These are phyloP conservation scores for Petunia axillaris DNA, from an alignment of 257 asterid species.

Conservation along the genomic window DNA sequence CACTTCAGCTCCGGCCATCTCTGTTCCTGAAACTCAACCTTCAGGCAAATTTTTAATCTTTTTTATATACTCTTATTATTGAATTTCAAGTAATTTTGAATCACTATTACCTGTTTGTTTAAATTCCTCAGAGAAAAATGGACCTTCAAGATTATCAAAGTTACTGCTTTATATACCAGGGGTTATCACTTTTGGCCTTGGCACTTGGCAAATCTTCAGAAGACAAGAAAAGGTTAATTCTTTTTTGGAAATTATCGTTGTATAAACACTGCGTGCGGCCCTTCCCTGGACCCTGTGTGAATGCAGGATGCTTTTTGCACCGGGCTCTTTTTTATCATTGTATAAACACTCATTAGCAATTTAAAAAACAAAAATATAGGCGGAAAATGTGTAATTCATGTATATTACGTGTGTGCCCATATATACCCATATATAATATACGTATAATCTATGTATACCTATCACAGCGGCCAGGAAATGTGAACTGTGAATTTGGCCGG, in stretches of 20 bases:
- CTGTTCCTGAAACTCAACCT: conserved; percentile 43
- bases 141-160: conserved; percentile 77
- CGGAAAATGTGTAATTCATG: too few species aligned
- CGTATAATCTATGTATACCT: too few species aligned
- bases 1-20: conserved; percentile 49
- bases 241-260: neutral
- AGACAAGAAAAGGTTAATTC: conserved; percentile 80
- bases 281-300: too few species aligned
- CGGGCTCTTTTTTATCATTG: too few species aligned
- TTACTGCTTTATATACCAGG: conserved; percentile 87
- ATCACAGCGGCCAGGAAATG: too few species aligned
- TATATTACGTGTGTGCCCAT: too few species aligned
- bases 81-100: conserved; percentile 20
- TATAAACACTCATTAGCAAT: too few species aligned
- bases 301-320: too few species aligned
- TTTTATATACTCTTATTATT: conserved; percentile 24
- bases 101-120: neutral
- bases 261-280: too few species aligned
- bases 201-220: conserved; percentile 92
- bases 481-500: too few species aligned
- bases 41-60: conserved; percentile 46
- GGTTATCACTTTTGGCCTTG: conserved; percentile 89
- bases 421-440: too few species aligned
- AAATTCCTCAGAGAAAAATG: conserved; percentile 51
- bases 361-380: too few species aligned